phyloP scores from a whole-genome alignment of 108 stramenopile species.

The Nannochloropsis granulata region DNA sequence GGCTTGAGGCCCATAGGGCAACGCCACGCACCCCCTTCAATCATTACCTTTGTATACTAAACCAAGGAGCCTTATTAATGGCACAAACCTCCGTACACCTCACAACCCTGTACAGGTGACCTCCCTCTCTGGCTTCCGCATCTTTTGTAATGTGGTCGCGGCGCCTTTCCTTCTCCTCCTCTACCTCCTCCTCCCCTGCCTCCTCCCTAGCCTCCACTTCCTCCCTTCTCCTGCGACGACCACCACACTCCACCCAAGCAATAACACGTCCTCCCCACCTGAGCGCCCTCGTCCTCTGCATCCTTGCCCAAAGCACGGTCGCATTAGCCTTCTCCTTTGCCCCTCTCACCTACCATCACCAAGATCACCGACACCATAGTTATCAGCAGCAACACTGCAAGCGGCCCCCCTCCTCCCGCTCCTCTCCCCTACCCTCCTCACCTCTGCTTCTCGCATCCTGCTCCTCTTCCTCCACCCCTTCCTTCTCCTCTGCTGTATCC shows the following conservation, averaged over 20 bases:
- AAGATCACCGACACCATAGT: background rate
- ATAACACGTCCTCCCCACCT: background rate
- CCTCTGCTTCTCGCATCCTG: background rate
- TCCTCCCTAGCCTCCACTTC: background rate
- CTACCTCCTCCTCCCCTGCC: background rate
- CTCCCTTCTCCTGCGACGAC: background rate
- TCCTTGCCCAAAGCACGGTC: background rate
- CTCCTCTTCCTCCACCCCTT: background rate
- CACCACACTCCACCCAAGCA: background rate
- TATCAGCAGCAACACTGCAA: background rate
- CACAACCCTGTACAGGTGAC: background rate
- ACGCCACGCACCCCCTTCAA: too few species aligned
- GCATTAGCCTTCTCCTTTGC: background rate
- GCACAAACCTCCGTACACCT: too few species aligned
- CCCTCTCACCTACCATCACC: background rate
- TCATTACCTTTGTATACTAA: too few species aligned
- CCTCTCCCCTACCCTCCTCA: too few species aligned
- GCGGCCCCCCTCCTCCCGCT: too few species aligned
- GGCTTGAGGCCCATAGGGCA: too few species aligned
- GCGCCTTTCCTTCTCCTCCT: background rate
- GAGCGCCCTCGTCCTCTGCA: background rate
- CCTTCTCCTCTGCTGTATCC: background rate
- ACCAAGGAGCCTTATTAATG: too few species aligned
- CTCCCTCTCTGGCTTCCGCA: background rate
- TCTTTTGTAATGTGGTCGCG: background rate